Percentiles rank a stretch among this genome's conserved stretches.
Conservation (phyloP, 2,329 filamentous ascomycete genomes). For the Penicillium sp. region DNA sequence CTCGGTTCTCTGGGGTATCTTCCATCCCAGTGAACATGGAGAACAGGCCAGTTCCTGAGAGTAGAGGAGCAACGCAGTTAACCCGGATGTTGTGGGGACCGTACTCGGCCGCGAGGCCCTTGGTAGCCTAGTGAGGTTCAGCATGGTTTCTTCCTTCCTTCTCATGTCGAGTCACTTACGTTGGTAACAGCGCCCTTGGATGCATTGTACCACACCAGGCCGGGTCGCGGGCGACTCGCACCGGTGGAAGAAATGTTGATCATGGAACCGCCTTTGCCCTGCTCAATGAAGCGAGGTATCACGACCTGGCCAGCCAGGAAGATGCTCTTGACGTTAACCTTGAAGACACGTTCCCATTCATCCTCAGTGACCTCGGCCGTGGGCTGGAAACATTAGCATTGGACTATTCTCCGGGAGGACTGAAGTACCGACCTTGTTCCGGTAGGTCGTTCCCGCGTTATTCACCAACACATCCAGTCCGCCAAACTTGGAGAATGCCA, state of each 20-base stretch:
- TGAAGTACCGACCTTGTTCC: slow-evolving; percentile 34
- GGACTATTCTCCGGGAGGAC: background rate
- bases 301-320: slow-evolving; percentile 34
- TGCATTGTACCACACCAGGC: slow-evolving; percentile 46
- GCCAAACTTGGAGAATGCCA: slow-evolving; percentile 30
- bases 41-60: slow-evolving; percentile 63
- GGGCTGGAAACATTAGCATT: slow-evolving; percentile 23
- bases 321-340: slow-evolving; percentile 44
- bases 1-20: slow-evolving; percentile 44
- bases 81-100: slow-evolving; percentile 67
- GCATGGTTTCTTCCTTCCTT: background rate
- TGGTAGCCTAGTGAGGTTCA: slow-evolving; percentile 49
- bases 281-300: slow-evolving; percentile 36
- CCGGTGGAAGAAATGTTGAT: slow-evolving; percentile 46
- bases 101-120: slow-evolving; percentile 68
- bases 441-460: slow-evolving; percentile 45
- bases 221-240: slow-evolving; percentile 40
- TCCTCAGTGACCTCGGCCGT: slow-evolving; percentile 41
- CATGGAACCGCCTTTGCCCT: slow-evolving; percentile 41
- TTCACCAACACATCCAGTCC: slow-evolving; percentile 46
- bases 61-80: slow-evolving; percentile 65
- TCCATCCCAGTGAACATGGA: slow-evolving; percentile 42
- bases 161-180: slow-evolving; percentile 21
- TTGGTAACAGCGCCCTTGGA: slow-evolving; percentile 45
- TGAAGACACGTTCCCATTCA: slow-evolving; percentile 44